These are phyloP conservation scores for Phytophthora megakarya DNA, from an alignment of 352 stramenopile species.

Conservation along the genomic window DNA sequence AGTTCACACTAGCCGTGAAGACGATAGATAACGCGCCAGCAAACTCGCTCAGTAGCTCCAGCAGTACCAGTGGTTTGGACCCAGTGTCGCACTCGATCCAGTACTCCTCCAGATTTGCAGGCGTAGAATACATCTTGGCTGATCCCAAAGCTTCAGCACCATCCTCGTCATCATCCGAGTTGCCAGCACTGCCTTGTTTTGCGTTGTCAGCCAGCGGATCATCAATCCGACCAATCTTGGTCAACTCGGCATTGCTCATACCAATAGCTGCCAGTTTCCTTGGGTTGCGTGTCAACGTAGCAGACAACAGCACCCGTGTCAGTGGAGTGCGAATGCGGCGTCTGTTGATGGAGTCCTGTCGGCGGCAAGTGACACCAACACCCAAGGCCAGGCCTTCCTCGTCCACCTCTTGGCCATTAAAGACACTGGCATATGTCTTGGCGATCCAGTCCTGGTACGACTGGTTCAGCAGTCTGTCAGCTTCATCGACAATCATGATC, in stretches of 20 bases:
- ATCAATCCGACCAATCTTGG: constrained; percentile 78
- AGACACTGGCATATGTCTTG: constrained; percentile 90
- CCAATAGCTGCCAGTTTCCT: constrained; percentile 94
- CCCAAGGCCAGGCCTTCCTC: constrained; percentile 28
- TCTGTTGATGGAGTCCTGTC: constrained; percentile 81
- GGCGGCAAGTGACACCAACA: constrained; percentile 60
- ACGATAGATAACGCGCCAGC: constrained; percentile 88
- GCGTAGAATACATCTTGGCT: constrained; percentile 79
- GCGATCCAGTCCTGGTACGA: constrained; percentile 97
- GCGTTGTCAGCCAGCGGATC: constrained; percentile 72
- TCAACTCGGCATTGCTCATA: constrained; percentile 95
- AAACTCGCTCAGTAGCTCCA: constrained; percentile 91
- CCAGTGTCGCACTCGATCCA: constrained; percentile 93
- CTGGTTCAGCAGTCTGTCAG: constrained; percentile 96
- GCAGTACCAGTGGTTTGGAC: constrained; percentile 95
- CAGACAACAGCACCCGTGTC: constrained; percentile 97
- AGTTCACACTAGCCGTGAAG: constrained; percentile 97
- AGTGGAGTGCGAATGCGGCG: constrained; percentile 85
- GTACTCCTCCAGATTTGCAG: constrained; percentile 82
- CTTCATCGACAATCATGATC: constrained; percentile 98
- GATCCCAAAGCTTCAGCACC: constrained; percentile 19
- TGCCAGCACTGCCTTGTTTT: constrained; percentile 46
- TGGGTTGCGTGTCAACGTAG: constrained; percentile 97
- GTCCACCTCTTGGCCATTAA: constrained; percentile 63
- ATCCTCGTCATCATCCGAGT: constrained; percentile 37